Percentiles rank a stretch among this genome's conserved stretches.
phyloP scores from a whole-genome alignment of 2,329 filamentous ascomycete species.

The Mycosphaerella sp. region DNA sequence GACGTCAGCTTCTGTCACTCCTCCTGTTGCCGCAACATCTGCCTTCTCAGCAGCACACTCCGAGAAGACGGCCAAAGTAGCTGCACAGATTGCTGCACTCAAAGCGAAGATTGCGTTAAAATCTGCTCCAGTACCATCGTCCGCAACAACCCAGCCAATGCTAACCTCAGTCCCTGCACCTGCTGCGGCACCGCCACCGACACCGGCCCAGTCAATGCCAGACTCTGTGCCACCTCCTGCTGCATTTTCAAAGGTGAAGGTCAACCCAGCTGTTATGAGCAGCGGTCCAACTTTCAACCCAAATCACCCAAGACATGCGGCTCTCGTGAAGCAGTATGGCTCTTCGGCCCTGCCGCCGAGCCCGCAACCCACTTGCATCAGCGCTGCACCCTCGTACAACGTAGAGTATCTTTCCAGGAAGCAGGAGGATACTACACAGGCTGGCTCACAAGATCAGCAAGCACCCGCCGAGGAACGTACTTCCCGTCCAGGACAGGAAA shows the following conservation, averaged over 20 bases:
- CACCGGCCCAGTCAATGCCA: not conserved
- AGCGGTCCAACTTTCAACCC: not conserved
- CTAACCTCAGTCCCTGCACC: not conserved
- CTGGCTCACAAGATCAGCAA: slow-evolving; percentile 31
- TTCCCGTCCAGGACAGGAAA: slow-evolving; percentile 68
- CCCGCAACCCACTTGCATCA: not conserved
- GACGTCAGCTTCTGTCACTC: slow-evolving; percentile 13
- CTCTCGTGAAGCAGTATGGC: not conserved
- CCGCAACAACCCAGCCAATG: not conserved
- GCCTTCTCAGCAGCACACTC: slow-evolving; percentile 10
- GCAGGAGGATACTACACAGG: slow-evolving; percentile 1
- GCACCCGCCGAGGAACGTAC: slow-evolving; percentile 42
- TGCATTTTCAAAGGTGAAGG: not conserved
- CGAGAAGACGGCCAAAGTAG: slow-evolving; percentile 21
- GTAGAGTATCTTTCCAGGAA: slow-evolving; percentile 15
- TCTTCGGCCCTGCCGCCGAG: not conserved
- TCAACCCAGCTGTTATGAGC: not conserved
- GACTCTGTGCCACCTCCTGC: not conserved
- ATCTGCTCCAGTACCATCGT: slow-evolving; percentile 4
- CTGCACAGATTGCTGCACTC: slow-evolving; percentile 24
- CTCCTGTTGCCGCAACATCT: slow-evolving; percentile 20
- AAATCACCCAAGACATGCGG: not conserved
- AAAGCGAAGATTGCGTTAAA: slow-evolving; percentile 21
- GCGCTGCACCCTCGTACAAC: slow-evolving; percentile 18
- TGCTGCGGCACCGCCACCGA: not conserved